These are phyloP conservation scores for Populus hybrid DNA, from an alignment of 441 rosid genomes.

Conservation along the genomic window DNA sequence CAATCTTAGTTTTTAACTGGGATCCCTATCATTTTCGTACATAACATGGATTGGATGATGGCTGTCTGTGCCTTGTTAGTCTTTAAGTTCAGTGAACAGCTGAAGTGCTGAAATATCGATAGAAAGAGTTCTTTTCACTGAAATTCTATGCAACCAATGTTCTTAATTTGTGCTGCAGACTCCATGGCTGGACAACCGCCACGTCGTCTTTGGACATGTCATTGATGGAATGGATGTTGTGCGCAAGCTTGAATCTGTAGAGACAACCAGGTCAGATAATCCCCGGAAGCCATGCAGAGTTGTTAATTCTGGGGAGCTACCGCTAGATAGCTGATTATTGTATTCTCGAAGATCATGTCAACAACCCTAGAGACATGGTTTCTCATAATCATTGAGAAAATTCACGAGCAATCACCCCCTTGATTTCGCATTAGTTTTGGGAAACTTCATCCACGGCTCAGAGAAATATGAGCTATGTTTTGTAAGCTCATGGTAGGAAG, in stretches of 20 bases:
- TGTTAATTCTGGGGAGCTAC: slow-evolving; percentile 85
- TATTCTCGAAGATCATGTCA: not conserved
- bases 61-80: not conserved
- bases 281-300: slow-evolving; percentile 71
- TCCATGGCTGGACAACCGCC: slow-evolving; percentile 88
- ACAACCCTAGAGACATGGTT: not conserved
- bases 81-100: not conserved
- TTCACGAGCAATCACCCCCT: slow-evolving; percentile 4
- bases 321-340: slow-evolving; percentile 46
- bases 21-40: not conserved
- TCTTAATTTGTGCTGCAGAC: slow-evolving; percentile 46
- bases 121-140: not conserved
- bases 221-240: slow-evolving; percentile 87
- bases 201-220: slow-evolving; percentile 91
- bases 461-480: slow-evolving; percentile 10
- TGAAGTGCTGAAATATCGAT: not conserved
- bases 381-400: slow-evolving; percentile 4
- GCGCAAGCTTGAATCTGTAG: slow-evolving; percentile 74
- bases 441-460: not conserved
- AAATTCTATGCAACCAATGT: not conserved
- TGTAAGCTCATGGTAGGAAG: slow-evolving; percentile 3
- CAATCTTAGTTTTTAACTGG: not conserved
- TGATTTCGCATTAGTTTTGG: slow-evolving; percentile 9
- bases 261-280: slow-evolving; percentile 87
- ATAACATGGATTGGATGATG: not conserved